phyloP scores from a whole-genome alignment of 2,329 filamentous ascomycete species.

The Phialophora tarda region DNA sequence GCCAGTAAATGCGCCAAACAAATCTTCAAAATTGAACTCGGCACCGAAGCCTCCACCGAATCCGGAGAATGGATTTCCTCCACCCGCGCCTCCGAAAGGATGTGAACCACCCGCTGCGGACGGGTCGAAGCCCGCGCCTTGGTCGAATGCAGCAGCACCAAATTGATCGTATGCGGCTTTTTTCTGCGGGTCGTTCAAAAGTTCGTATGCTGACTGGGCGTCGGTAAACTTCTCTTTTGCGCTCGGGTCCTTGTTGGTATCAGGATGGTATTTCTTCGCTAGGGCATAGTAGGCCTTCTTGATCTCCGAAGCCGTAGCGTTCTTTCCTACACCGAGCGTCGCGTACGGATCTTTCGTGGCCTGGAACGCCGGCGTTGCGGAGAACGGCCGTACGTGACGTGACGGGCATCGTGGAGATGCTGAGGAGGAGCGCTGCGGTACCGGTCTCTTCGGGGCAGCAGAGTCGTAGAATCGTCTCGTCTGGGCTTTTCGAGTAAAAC shows the following conservation, averaged over 20 bases:
- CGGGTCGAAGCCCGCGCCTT: constrained; percentile 77
- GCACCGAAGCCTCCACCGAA: constrained; percentile 71
- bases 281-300: constrained; percentile 98
- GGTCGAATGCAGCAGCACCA: constrained; percentile 76
- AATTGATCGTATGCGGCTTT: constrained; percentile 90
- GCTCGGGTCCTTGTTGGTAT: constrained; percentile 93
- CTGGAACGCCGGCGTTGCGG: constrained; percentile 61
- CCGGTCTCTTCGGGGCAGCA: constrained; percentile 39
- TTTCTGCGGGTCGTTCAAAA: constrained; percentile 91
- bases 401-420: constrained; percentile 7
- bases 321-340: constrained; percentile 81
- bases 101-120: constrained; percentile 62
- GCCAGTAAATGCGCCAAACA: constrained; percentile 85
- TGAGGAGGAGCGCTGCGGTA: constrained; percentile 35
- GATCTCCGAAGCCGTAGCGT: constrained; percentile 82
- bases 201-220: constrained; percentile 90
- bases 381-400: constrained; percentile 44
- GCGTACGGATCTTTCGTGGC: constrained; percentile 84
- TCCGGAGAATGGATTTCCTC: constrained; percentile 44
- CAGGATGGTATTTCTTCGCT: constrained; percentile 96
- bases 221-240: constrained; percentile 95
- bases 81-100: constrained; percentile 65
- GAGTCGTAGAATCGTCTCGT: constrained; percentile 47
- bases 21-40: constrained; percentile 94
- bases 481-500: constrained; percentile 44